Evolutionary conservation across 495 filamentous ascomycete genomes (phyloP).

Genomic region (Mytilinidion resinicola): DNA sequence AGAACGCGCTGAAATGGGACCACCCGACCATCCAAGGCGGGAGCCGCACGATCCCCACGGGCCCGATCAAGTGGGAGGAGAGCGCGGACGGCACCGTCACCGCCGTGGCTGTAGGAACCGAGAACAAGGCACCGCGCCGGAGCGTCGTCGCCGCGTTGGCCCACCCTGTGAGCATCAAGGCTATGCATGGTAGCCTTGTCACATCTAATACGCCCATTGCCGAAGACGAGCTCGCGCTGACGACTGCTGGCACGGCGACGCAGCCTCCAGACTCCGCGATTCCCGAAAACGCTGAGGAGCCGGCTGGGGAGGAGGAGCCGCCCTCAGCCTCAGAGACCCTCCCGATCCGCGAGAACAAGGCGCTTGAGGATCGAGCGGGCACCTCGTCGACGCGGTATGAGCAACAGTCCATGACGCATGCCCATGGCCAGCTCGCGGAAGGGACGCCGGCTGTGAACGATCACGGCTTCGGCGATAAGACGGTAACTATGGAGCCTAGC

Average conservation of each 20-base stretch:
- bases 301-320: background rate
- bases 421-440: conserved; percentile 29
- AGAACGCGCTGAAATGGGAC: conserved; percentile 33
- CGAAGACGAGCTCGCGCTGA: conserved; percentile 18
- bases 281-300: conserved; percentile 7
- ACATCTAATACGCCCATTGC: conserved; percentile 20
- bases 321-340: background rate
- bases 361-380: conserved; percentile 13
- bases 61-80: conserved; percentile 37
- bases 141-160: conserved; percentile 26
- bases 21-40: conserved; percentile 18
- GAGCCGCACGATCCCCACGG: conserved; percentile 31
- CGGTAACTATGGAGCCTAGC: conserved; percentile 34
- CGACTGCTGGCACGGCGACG: conserved; percentile 22
- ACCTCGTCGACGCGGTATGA: conserved; percentile 31
- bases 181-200: conserved; percentile 8
- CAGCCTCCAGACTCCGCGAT: conserved; percentile 22
- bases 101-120: conserved; percentile 33
- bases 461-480: conserved; percentile 35
- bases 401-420: conserved; percentile 36
- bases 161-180: conserved; percentile 16
- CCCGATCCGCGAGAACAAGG: background rate
- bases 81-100: conserved; percentile 29
- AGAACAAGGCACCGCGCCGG: conserved; percentile 28
- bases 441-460: conserved; percentile 33